Conservation (phyloP, 1,284 basidiomycete species). For the Cutaneotrichosporon dermatis region DNA sequence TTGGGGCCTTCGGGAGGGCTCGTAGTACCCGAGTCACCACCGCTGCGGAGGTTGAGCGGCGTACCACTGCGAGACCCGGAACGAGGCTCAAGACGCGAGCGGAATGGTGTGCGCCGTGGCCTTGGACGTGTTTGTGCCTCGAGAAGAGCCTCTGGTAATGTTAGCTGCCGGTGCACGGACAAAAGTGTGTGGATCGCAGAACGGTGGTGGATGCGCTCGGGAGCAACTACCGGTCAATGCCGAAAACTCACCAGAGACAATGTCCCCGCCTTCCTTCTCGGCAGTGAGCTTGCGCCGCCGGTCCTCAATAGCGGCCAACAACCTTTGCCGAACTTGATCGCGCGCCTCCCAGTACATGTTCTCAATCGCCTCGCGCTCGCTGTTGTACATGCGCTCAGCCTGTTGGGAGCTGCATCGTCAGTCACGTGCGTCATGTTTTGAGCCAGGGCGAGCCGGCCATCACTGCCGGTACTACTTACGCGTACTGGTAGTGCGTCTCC, state of each 20-base stretch:
- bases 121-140: constrained; percentile 40
- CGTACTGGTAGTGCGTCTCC: constrained; percentile 51
- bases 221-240: background rate
- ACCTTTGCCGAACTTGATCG: constrained; percentile 46
- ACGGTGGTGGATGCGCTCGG: background rate
- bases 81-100: constrained; percentile 19
- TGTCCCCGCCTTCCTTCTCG: constrained; percentile 54
- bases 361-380: constrained; percentile 52
- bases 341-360: constrained; percentile 50
- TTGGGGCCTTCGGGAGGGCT: constrained; percentile 27
- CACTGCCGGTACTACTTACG: constrained; percentile 29
- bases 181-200: background rate
- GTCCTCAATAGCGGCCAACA: constrained; percentile 53
- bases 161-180: background rate
- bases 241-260: constrained; percentile 48
- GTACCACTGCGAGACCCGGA: constrained; percentile 12
- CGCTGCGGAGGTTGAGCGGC: constrained; percentile 15
- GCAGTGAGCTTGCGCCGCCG: constrained; percentile 51
- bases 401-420: constrained; percentile 28
- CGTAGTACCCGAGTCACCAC: constrained; percentile 13
- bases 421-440: constrained; percentile 2
- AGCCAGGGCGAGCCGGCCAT: background rate
- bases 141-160: constrained; percentile 35
- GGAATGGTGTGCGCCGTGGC: constrained; percentile 36
- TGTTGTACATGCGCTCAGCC: constrained; percentile 49